Conservation (phyloP, 1,284 basidiomycete species). For the Cutaneotrichosporon mucoides region DNA sequence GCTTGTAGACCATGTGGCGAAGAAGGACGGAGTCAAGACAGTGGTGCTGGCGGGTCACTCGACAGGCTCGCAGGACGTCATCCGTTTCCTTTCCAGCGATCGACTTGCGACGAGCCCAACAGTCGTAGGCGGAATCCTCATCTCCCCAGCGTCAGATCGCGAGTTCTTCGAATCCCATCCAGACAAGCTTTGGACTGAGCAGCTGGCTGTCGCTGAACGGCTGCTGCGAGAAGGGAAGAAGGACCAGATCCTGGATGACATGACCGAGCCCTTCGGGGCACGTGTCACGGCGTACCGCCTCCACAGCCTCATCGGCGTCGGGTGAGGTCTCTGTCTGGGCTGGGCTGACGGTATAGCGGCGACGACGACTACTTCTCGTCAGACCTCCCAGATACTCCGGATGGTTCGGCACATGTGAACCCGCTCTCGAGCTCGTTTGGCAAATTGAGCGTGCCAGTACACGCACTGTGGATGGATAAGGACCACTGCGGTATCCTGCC, state of each 20-base stretch:
- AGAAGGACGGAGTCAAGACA: conserved; percentile 27
- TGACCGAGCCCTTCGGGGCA: conserved; percentile 24
- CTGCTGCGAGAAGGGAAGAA: conserved; percentile 32
- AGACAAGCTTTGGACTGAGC: neutral
- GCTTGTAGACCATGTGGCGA: conserved; percentile 38
- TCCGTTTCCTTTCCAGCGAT: conserved; percentile 33
- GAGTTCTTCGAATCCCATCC: neutral
- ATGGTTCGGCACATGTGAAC: conserved; percentile 23
- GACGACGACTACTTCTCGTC: conserved; percentile 50
- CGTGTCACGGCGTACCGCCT: conserved; percentile 38
- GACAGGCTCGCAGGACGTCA: conserved; percentile 48
- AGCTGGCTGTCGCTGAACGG: conserved; percentile 23
- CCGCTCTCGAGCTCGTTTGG: conserved; percentile 44
- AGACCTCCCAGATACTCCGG: conserved; percentile 32
- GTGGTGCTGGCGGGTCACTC: conserved; percentile 48
- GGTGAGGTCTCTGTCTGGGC: neutral
- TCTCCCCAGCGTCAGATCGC: neutral
- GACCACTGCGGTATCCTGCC: conserved; percentile 33
- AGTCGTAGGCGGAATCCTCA: conserved; percentile 45
- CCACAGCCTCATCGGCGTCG: conserved; percentile 26
- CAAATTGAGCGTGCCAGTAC: conserved; percentile 30
- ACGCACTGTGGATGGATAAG: conserved; percentile 38
- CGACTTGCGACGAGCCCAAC: conserved; percentile 22
- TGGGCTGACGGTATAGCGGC: conserved; percentile 24
- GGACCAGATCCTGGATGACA: conserved; percentile 28